Percentiles rank a stretch among this genome's conserved stretches.
These are phyloP conservation scores for Aspergillus aculeatinus DNA, from an alignment of 2,329 filamentous ascomycete genomes.

Conservation along the genomic window DNA sequence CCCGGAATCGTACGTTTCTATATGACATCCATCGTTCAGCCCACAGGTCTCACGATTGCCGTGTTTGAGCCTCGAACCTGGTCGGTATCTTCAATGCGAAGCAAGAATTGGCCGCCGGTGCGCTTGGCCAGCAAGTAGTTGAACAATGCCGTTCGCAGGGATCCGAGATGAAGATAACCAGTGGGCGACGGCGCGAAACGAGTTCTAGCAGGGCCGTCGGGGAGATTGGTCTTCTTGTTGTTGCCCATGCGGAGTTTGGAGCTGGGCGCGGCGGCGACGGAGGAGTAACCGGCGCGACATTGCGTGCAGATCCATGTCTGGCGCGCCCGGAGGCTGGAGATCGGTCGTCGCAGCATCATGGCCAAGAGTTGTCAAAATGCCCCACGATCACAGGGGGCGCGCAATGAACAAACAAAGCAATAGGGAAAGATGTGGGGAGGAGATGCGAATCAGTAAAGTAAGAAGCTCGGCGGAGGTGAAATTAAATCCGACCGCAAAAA, in stretches of 20 bases:
- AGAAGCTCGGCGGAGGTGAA: not conserved
- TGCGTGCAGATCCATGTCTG: conserved; percentile 39
- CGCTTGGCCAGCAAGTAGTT: conserved; percentile 88
- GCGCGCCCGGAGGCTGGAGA: conserved; percentile 26
- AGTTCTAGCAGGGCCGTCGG: conserved; percentile 65
- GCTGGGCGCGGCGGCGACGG: conserved; percentile 21
- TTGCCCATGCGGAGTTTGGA: conserved; percentile 24
- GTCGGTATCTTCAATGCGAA: conserved; percentile 94
- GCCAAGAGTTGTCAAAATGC: not conserved
- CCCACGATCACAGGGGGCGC: not conserved
- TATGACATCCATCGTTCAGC: conserved; percentile 42
- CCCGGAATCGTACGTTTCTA: conserved; percentile 78
- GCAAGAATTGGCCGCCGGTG: conserved; percentile 83
- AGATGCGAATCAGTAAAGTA: not conserved
- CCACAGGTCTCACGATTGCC: not conserved
- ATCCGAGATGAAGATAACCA: conserved; percentile 88
- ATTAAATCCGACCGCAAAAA: conserved; percentile 4
- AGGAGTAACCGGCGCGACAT: conserved; percentile 36
- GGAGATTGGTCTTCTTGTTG: conserved; percentile 39
- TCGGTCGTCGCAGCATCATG: conserved; percentile 30
- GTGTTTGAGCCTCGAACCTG: conserved; percentile 56
- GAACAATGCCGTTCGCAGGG: conserved; percentile 88
- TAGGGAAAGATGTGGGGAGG: not conserved
- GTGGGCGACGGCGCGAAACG: conserved; percentile 96
- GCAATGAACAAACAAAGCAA: not conserved